These are phyloP conservation scores for Bryopsis sp. DNA, from an alignment of 139 green algal species.

Conservation along the genomic window DNA sequence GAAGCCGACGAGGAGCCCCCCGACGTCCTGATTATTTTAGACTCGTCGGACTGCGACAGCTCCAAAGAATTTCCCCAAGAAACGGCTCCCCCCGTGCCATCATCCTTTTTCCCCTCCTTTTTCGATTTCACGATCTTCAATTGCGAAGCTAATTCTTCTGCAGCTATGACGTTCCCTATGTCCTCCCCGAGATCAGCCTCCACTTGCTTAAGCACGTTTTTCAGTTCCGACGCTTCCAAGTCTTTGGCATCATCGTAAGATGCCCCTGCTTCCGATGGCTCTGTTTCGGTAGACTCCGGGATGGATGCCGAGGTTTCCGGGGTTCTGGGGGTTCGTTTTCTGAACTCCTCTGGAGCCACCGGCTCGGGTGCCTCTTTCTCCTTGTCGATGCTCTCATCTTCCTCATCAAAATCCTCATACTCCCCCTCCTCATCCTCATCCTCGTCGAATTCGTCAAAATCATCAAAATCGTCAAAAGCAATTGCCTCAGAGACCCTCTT, in stretches of 20 bases:
- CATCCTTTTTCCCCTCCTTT: background rate
- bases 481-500: slow-evolving; percentile 1
- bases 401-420: background rate
- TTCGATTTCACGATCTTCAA: background rate
- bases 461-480: background rate
- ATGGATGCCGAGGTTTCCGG: background rate
- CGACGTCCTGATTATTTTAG: too few relatives aligned
- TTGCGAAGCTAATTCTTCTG: too few relatives aligned
- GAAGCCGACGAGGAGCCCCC: background rate
- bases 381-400: background rate
- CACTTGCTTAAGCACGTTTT: background rate
- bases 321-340: too few relatives aligned
- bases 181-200: background rate
- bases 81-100: background rate
- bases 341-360: too few relatives aligned
- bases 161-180: background rate
- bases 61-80: too few relatives aligned
- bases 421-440: background rate
- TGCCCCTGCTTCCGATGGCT: background rate
- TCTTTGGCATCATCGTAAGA: too few relatives aligned
- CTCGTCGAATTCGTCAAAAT: background rate
- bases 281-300: background rate
- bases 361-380: too few relatives aligned
- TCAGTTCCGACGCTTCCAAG: too few relatives aligned
- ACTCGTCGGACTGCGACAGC: too few relatives aligned